phyloP scores from a whole-genome alignment of 495 filamentous ascomycete genomes.

The Xylaria palmicola region DNA sequence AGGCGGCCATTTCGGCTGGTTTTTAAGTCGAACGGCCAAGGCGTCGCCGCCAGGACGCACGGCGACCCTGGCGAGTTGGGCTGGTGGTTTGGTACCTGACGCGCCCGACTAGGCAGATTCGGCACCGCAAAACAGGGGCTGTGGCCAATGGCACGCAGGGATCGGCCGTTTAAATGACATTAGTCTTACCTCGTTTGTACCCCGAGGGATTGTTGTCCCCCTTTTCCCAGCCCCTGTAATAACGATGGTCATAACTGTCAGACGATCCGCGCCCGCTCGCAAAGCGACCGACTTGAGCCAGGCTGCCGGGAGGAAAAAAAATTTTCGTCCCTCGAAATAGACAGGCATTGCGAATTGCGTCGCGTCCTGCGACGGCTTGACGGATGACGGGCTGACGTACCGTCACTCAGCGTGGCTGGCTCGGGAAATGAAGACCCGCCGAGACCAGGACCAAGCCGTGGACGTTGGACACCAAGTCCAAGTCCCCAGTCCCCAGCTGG shows the following conservation, averaged over 20 bases:
- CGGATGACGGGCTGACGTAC: conserved; percentile 6
- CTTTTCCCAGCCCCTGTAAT: conserved; percentile 12
- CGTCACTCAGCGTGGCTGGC: conserved; percentile 11
- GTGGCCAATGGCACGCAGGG: conserved; percentile 13
- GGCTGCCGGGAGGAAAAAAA: neutral
- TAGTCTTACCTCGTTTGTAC: conserved; percentile 13
- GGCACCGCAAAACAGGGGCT: conserved; percentile 6
- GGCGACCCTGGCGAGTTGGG: conserved; percentile 5
- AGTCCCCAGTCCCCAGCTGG: too few species aligned
- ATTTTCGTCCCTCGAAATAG: conserved; percentile 1
- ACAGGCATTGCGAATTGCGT: neutral
- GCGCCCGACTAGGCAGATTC: conserved; percentile 16
- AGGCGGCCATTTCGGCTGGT: neutral
- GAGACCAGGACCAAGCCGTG: conserved; percentile 9
- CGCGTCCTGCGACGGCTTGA: neutral
- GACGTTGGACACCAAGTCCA: conserved; percentile 10
- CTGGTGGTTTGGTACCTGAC: conserved; percentile 16
- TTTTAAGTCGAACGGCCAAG: conserved; percentile 9
- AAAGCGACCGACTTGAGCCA: neutral
- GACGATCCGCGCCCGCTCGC: conserved; percentile 12
- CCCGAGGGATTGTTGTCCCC: conserved; percentile 2
- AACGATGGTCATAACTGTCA: conserved; percentile 4
- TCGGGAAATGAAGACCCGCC: conserved; percentile 14
- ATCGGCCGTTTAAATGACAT: conserved; percentile 10
- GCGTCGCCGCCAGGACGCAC: neutral